Conservation (phyloP, 345 rosid genomes). For the Laguncularia racemosa region DNA sequence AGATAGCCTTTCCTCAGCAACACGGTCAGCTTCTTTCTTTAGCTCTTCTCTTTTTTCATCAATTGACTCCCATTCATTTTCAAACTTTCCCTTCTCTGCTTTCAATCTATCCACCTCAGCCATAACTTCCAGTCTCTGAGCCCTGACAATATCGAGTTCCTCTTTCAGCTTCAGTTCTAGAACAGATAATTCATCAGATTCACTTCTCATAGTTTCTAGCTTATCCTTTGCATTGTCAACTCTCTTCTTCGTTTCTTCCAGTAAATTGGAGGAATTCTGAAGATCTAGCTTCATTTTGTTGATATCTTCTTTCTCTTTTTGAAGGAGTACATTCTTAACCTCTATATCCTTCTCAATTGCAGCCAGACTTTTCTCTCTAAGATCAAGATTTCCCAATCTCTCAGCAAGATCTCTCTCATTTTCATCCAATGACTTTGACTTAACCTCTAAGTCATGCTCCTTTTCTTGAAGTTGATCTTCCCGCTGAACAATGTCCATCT, state of each 20-base stretch:
- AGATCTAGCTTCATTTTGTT: slow-evolving; percentile 51
- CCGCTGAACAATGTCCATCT: slow-evolving; percentile 63
- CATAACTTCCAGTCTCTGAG: slow-evolving; percentile 65
- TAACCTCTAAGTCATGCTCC: slow-evolving; percentile 77
- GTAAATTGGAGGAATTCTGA: slow-evolving; percentile 44
- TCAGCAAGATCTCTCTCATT: slow-evolving; percentile 67
- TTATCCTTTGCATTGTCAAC: slow-evolving; percentile 59
- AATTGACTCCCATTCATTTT: slow-evolving; percentile 89
- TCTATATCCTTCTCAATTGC: slow-evolving; percentile 45
- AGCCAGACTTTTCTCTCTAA: slow-evolving; percentile 46
- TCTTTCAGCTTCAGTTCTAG: slow-evolving; percentile 86
- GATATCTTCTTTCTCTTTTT: slow-evolving; percentile 56
- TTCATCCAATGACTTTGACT: slow-evolving; percentile 43
- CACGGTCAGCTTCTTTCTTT: slow-evolving; percentile 42
- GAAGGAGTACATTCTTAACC: slow-evolving; percentile 30
- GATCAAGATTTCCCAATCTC: slow-evolving; percentile 41
- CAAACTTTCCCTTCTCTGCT: slow-evolving; percentile 75
- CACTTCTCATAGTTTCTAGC: slow-evolving; percentile 71
- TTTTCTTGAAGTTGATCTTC: slow-evolving; percentile 63
- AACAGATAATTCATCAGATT: slow-evolving; percentile 60
- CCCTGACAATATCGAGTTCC: slow-evolving; percentile 80
- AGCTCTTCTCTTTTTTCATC: slow-evolving; percentile 88
- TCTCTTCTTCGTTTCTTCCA: slow-evolving; percentile 64
- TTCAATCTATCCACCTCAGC: slow-evolving; percentile 74
- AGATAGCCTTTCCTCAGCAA: slow-evolving; percentile 56